These are phyloP conservation scores for Backusella westeae DNA, from an alignment of 192 early-diverging fungal genomes.

Conservation along the genomic window DNA sequence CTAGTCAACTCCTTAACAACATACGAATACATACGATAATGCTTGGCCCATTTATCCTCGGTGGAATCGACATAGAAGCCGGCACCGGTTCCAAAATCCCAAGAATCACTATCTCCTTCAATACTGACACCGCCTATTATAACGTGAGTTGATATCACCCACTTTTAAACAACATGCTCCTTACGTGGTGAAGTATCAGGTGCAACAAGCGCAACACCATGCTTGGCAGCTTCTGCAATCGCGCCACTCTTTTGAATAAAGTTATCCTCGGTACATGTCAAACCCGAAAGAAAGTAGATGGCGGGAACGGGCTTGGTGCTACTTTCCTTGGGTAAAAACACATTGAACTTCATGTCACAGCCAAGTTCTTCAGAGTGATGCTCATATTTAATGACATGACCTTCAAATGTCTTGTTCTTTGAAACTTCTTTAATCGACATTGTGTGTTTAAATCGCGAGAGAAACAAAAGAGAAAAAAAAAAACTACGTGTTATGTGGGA, in stretches of 20 bases:
- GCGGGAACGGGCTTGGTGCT: constrained; percentile 38
- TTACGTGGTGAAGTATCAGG: constrained; percentile 89
- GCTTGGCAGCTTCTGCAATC: constrained; percentile 56
- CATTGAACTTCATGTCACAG: constrained; percentile 77
- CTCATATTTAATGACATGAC: constrained; percentile 68
- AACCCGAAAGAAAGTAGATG: constrained; percentile 79
- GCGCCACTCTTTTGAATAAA: constrained; percentile 86
- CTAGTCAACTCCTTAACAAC: constrained; percentile 70
- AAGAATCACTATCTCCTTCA: constrained; percentile 68
- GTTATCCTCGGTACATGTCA: constrained; percentile 87
- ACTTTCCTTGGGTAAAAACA: constrained; percentile 65
- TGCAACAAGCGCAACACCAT: constrained; percentile 72
- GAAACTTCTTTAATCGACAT: constrained; percentile 42
- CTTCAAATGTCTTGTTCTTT: constrained; percentile 61
- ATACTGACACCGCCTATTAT: constrained; percentile 54
- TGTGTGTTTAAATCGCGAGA: neutral
- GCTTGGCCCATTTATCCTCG: constrained; percentile 63
- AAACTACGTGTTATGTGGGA: neutral
- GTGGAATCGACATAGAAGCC: constrained; percentile 79
- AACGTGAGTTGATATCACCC: neutral
- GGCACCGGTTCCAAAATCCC: constrained; percentile 68
- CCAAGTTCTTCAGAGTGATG: constrained; percentile 60
- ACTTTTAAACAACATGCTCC: neutral
- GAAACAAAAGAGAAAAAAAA: neutral
- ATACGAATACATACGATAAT: constrained; percentile 87